phyloP scores from a whole-genome alignment of 768 basidiomycete genomes.

The Mycena vitilis region DNA sequence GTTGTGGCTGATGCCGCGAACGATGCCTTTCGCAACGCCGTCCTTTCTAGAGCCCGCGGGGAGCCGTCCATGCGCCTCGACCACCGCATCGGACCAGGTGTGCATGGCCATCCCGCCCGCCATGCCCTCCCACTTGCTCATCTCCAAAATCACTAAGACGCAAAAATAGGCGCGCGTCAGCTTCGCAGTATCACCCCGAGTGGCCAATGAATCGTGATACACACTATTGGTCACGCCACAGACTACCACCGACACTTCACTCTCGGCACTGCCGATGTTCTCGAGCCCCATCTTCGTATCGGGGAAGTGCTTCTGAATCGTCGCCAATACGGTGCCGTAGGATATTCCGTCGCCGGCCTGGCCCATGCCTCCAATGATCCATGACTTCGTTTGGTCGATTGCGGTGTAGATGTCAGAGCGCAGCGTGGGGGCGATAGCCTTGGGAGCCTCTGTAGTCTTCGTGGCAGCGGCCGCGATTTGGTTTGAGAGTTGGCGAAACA shows the following conservation, averaged over 20 bases:
- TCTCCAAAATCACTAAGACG: constrained; percentile 56
- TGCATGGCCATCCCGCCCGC: constrained; percentile 67
- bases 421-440: constrained; percentile 60
- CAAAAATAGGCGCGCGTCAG: constrained; percentile 21
- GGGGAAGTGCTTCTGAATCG: constrained; percentile 57
- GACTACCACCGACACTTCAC: constrained; percentile 61
- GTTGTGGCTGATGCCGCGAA: constrained; percentile 62
- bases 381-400: constrained; percentile 59
- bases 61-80: constrained; percentile 53
- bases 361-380: constrained; percentile 56
- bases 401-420: constrained; percentile 63
- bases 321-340: constrained; percentile 54
- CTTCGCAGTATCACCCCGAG: constrained; percentile 15
- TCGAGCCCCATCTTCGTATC: constrained; percentile 58
- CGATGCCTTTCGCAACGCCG: constrained; percentile 59
- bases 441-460: constrained; percentile 50
- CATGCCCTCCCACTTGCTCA: constrained; percentile 69
- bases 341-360: constrained; percentile 68
- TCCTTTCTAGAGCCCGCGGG: constrained; percentile 50
- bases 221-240: constrained; percentile 60
- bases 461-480: constrained; percentile 51
- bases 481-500: constrained; percentile 61
- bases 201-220: background rate
- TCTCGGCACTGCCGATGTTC: constrained; percentile 57
- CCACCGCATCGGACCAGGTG: constrained; percentile 64